phyloP scores from a whole-genome alignment of 23 red algal species.

The Gracilaria caudata region DNA sequence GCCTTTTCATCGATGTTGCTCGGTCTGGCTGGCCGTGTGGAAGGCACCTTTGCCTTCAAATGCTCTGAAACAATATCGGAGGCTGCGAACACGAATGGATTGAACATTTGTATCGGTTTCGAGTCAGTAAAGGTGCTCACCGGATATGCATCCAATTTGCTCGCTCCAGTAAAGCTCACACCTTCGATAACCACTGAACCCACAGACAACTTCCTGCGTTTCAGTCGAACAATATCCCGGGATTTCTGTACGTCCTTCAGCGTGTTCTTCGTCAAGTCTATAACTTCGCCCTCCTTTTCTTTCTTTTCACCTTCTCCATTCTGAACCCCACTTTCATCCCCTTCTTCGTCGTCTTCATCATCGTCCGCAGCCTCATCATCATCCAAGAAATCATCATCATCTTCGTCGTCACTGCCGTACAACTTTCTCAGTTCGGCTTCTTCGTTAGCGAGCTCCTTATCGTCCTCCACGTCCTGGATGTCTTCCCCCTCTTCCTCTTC shows the following conservation, averaged over 20 bases:
- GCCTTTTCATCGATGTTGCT: conserved; percentile 43
- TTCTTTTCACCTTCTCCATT: not conserved
- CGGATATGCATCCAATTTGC: conserved; percentile 36
- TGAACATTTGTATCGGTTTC: conserved; percentile 62
- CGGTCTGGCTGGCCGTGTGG: not conserved
- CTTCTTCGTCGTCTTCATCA: conserved; percentile 50
- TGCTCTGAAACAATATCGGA: conserved; percentile 38
- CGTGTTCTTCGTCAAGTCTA: conserved; percentile 1
- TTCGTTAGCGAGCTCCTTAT: conserved; percentile 48
- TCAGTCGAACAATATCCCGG: conserved; percentile 10
- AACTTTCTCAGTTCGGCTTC: conserved; percentile 54
- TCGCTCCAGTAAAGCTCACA: conserved; percentile 4
- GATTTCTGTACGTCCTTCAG: not conserved
- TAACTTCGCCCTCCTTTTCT: not conserved
- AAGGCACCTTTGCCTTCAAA: conserved; percentile 15
- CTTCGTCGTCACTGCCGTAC: conserved; percentile 72
- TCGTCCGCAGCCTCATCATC: conserved; percentile 46
- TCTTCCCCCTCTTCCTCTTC: conserved; percentile 71
- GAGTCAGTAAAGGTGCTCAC: conserved; percentile 33
- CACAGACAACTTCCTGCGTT: conserved; percentile 3
- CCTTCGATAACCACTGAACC: conserved; percentile 38
- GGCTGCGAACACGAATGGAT: conserved; percentile 43
- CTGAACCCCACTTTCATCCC: not conserved
- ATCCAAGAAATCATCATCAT: conserved; percentile 55
- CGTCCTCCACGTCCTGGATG: conserved; percentile 48